phyloP scores from a whole-genome alignment of 805 yeast genomes.

The Isabelozyma heimii region DNA sequence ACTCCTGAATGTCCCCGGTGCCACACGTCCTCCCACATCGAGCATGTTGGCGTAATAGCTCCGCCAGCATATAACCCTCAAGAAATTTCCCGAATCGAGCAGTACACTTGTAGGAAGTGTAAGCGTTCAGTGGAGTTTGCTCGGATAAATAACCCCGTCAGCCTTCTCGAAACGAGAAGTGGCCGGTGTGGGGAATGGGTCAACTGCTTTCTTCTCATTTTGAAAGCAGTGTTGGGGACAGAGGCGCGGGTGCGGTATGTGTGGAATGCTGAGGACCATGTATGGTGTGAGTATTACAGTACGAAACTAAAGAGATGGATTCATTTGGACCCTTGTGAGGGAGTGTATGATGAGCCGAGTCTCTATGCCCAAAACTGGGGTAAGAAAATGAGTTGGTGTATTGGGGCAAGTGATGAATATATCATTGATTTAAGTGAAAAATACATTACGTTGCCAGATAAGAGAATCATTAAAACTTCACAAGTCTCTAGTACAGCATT shows the following conservation, averaged over 20 bases:
- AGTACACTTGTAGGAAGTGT: conserved; percentile 61
- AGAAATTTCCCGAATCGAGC: conserved; percentile 58
- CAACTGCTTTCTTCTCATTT: conserved; percentile 69
- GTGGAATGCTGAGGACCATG: conserved; percentile 93
- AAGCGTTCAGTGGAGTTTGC: conserved; percentile 56
- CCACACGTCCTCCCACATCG: conserved; percentile 11
- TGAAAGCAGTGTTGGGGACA: conserved; percentile 58
- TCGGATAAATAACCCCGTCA: conserved; percentile 66
- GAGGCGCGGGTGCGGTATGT: conserved; percentile 53
- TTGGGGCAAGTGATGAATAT: conserved; percentile 65
- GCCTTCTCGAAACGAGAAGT: conserved; percentile 54
- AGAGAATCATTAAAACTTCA: conserved; percentile 39
- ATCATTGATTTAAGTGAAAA: conserved; percentile 66
- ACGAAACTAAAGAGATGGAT: conserved; percentile 64
- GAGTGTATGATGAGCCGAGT: conserved; percentile 76
- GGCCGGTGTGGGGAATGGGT: conserved; percentile 99
- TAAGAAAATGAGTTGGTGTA: conserved; percentile 83
- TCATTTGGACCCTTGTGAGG: conserved; percentile 87
- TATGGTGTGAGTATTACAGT: conserved; percentile 91
- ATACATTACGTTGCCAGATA: conserved; percentile 47
- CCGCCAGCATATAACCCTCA: conserved; percentile 37
- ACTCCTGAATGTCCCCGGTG: conserved; percentile 61
- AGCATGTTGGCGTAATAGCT: conserved; percentile 30
- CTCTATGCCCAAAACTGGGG: conserved; percentile 88
- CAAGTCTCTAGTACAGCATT: conserved; percentile 40